These are phyloP conservation scores for Bombardia bombarda DNA, from an alignment of 495 filamentous ascomycete species.

Conservation along the genomic window DNA sequence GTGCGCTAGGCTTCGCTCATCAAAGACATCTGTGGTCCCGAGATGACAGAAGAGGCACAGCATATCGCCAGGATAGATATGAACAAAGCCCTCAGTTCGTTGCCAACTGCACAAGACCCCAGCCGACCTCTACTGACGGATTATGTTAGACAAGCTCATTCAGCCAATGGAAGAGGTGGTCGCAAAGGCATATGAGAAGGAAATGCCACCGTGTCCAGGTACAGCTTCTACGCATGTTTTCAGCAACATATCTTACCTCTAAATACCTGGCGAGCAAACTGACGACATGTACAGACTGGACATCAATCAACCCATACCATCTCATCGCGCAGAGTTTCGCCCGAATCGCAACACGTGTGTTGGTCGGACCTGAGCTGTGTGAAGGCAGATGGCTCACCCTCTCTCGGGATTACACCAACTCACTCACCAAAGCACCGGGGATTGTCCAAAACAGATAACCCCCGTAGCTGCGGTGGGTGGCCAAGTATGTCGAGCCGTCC, in stretches of 20 bases:
- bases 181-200: not conserved
- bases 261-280: too few species aligned
- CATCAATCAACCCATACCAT: not conserved
- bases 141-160: not conserved
- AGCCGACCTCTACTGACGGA: not conserved
- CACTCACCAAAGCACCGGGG: not conserved
- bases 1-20: not conserved
- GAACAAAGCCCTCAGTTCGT: not conserved
- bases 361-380: slow-evolving; percentile 1
- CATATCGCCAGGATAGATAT: not conserved
- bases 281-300: not conserved
- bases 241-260: too few species aligned
- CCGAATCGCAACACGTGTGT: not conserved
- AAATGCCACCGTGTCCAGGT: too few species aligned
- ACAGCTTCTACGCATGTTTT: too few species aligned
- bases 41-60: not conserved
- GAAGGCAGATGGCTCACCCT: not conserved
- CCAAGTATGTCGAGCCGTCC: not conserved
- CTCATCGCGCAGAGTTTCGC: not conserved
- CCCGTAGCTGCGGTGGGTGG: not conserved
- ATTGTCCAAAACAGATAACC: not conserved
- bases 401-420: not conserved
- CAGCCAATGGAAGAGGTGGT: not conserved
- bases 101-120: not conserved
- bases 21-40: not conserved